Conservation (phyloP, 2,329 filamentous ascomycete species). For the Lecanosticta acicola region DNA sequence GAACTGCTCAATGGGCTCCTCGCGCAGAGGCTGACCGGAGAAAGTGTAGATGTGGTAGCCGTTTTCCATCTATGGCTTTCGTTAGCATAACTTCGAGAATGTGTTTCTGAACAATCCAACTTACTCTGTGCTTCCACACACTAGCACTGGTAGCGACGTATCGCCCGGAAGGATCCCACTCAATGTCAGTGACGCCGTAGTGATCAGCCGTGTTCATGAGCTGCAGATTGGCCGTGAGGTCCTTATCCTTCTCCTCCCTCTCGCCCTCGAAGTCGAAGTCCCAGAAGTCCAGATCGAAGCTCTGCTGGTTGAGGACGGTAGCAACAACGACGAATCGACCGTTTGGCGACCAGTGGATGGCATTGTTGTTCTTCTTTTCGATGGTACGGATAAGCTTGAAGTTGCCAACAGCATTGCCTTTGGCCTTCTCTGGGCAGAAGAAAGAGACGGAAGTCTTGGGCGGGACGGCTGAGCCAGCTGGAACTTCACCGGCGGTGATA, state of each 20-base stretch:
- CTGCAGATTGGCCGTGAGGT: slow-evolving; percentile 88
- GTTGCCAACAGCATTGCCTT: slow-evolving; percentile 75
- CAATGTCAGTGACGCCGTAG: slow-evolving; percentile 94
- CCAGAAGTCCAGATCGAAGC: slow-evolving; percentile 94
- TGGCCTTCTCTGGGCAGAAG: slow-evolving; percentile 93
- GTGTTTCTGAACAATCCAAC: slow-evolving; percentile 33
- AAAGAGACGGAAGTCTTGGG: slow-evolving; percentile 94
- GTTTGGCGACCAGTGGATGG: slow-evolving; percentile 97
- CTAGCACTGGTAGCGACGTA: slow-evolving; percentile 92
- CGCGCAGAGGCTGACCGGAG: slow-evolving; percentile 78
- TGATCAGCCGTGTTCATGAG: slow-evolving; percentile 91
- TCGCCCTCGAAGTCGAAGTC: slow-evolving; percentile 98
- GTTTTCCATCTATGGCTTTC: slow-evolving; percentile 77
- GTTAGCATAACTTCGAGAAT: slow-evolving; percentile 10
- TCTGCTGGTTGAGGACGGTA: slow-evolving; percentile 86
- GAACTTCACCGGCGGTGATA: slow-evolving; percentile 86
- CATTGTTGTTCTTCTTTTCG: slow-evolving; percentile 99
- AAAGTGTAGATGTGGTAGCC: slow-evolving; percentile 98
- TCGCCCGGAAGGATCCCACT: slow-evolving; percentile 95
- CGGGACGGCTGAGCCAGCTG: slow-evolving; percentile 69
- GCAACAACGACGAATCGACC: slow-evolving; percentile 93
- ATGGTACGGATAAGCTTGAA: slow-evolving; percentile 94
- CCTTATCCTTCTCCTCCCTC: slow-evolving; percentile 81
- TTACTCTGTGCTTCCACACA: slow-evolving; percentile 91
- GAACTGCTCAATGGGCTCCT: slow-evolving; percentile 93